Evolutionary conservation across 768 basidiomycete species (phyloP).

Genomic region (Macrolepiota albuminosa): DNA sequence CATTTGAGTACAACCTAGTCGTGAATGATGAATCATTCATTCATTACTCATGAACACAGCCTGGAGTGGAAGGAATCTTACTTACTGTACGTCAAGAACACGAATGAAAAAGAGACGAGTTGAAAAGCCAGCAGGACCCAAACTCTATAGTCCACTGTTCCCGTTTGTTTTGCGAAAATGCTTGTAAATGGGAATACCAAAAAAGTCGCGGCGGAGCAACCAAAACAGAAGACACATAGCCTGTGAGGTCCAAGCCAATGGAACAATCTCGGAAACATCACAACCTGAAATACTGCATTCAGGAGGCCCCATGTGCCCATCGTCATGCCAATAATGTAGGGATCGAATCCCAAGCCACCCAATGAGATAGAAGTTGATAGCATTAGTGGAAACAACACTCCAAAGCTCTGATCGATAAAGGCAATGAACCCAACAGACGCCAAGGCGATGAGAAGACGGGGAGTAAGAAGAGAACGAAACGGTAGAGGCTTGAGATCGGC

Average conservation of each 20-base stretch:
- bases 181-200: conserved; percentile 34
- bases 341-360: conserved; percentile 39
- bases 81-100: conserved; percentile 34
- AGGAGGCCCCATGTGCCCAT: conserved; percentile 31
- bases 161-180: conserved; percentile 23
- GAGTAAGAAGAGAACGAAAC: conserved; percentile 17
- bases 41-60: background rate
- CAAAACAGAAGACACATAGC: conserved; percentile 28
- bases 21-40: background rate
- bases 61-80: background rate
- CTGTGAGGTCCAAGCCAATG: conserved; percentile 28
- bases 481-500: conserved; percentile 18
- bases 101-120: conserved; percentile 18
- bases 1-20: conserved; percentile 10
- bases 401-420: conserved; percentile 35
- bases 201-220: conserved; percentile 22
- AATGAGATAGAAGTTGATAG: conserved; percentile 36
- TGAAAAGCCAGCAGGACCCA: conserved; percentile 28
- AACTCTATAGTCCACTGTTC: conserved; percentile 19
- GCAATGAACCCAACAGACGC: conserved; percentile 34
- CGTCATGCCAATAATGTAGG: conserved; percentile 36
- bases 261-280: conserved; percentile 29
- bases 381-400: conserved; percentile 40
- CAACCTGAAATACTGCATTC: conserved; percentile 30
- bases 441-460: conserved; percentile 34